Percentiles rank a stretch among this genome's conserved stretches.
These are phyloP conservation scores for Penicillium simplicissimum DNA, from an alignment of 495 filamentous ascomycete species.

Conservation along the genomic window DNA sequence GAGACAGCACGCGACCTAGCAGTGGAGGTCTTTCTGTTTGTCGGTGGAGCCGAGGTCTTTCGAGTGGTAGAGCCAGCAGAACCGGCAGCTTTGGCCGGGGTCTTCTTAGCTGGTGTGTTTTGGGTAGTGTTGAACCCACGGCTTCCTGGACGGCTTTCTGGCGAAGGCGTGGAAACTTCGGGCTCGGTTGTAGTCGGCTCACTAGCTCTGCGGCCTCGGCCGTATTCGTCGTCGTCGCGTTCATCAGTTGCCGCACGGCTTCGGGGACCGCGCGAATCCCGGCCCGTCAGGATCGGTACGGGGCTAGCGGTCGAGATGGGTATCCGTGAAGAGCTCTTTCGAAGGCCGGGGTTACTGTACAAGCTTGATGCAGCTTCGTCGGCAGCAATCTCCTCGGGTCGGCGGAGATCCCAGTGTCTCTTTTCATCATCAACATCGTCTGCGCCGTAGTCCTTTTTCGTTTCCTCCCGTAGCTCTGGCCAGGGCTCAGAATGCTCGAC, in stretches of 20 bases:
- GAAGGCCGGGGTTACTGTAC: constrained; percentile 45
- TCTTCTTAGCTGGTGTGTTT: constrained; percentile 39
- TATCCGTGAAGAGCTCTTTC: constrained; percentile 70
- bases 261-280: constrained; percentile 66
- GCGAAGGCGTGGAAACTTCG: constrained; percentile 52
- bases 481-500: constrained; percentile 40
- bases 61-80: constrained; percentile 39
- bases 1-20: constrained; percentile 41
- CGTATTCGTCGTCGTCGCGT: constrained; percentile 62
- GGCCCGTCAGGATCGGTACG: constrained; percentile 71
- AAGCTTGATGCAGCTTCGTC: constrained; percentile 51
- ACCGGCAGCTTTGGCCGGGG: constrained; percentile 46
- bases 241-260: constrained; percentile 50
- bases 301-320: constrained; percentile 78
- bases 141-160: constrained; percentile 43
- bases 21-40: constrained; percentile 38
- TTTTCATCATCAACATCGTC: constrained; percentile 34
- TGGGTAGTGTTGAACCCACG: constrained; percentile 35
- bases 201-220: constrained; percentile 67
- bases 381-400: constrained; percentile 77
- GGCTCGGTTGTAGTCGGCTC: constrained; percentile 62
- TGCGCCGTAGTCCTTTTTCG: constrained; percentile 43
- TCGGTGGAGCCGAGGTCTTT: constrained; percentile 44
- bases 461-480: constrained; percentile 42
- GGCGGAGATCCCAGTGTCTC: constrained; percentile 68